These are phyloP conservation scores for Cylindrodendrum hubeiense DNA, from an alignment of 2,329 filamentous ascomycete genomes.

Conservation along the genomic window DNA sequence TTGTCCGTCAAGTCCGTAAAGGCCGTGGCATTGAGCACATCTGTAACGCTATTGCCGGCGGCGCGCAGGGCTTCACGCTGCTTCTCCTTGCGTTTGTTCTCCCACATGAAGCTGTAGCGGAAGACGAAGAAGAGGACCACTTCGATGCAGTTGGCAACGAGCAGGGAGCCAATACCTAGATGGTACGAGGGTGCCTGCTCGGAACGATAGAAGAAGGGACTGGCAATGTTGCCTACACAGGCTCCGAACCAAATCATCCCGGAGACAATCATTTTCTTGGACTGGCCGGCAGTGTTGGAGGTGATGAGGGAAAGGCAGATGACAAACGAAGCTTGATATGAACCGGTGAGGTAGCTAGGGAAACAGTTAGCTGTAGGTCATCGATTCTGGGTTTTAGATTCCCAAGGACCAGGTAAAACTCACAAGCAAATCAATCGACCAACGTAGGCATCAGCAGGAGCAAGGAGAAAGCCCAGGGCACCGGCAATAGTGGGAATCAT, in stretches of 20 bases:
- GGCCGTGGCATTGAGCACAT: constrained; percentile 53
- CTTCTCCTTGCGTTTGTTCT: constrained; percentile 55
- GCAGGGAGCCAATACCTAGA: constrained; percentile 56
- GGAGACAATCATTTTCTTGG: constrained; percentile 75
- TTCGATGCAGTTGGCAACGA: constrained; percentile 56
- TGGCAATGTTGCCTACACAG: constrained; percentile 71
- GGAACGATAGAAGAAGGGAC: constrained; percentile 72
- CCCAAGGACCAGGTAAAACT: constrained; percentile 29
- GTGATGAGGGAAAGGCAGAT: constrained; percentile 59
- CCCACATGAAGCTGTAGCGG: constrained; percentile 52
- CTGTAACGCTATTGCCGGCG: constrained; percentile 37
- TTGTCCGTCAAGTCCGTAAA: constrained; percentile 57
- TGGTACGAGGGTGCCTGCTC: constrained; percentile 60
- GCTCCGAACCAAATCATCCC: constrained; percentile 71
- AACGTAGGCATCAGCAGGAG: constrained; percentile 61
- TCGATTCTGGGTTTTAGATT: neutral
- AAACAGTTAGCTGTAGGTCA: neutral
- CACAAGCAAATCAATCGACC: constrained; percentile 68
- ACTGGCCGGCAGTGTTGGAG: constrained; percentile 66
- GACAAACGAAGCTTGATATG: constrained; percentile 56
- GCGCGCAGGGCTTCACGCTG: constrained; percentile 47
- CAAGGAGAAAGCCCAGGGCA: constrained; percentile 68
- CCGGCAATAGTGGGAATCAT: constrained; percentile 71
- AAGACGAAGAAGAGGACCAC: constrained; percentile 54
- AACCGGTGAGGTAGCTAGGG: constrained; percentile 50